These are phyloP conservation scores for Secale cereale DNA, from an alignment of 176 grass and related monocot species.

Conservation along the genomic window DNA sequence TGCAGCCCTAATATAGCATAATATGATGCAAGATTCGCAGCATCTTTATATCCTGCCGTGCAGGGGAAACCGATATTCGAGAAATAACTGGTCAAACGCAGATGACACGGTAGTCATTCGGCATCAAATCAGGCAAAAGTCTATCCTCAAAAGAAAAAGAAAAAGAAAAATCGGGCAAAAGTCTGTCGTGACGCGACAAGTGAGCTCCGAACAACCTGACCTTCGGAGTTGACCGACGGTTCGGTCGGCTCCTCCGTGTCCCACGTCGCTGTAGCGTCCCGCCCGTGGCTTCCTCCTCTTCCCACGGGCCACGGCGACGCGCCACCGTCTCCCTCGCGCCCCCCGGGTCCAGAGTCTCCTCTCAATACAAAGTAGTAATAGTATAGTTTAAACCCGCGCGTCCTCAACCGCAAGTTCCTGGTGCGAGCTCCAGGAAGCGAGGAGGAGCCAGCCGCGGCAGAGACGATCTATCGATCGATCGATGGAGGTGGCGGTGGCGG, in stretches of 20 bases:
- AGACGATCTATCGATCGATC: background rate
- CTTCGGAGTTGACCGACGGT: background rate
- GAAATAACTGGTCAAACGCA: background rate
- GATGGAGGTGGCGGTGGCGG: background rate
- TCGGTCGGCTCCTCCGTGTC: slow-evolving; percentile 1
- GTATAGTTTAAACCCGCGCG: too few species aligned
- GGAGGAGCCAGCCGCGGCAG: background rate
- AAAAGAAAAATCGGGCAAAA: too few species aligned
- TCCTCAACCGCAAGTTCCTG: background rate
- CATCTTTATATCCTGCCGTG: background rate
- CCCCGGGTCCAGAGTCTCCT: background rate
- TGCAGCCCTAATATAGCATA: too few species aligned
- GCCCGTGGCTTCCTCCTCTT: background rate
- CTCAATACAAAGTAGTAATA: background rate
- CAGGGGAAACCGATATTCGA: background rate
- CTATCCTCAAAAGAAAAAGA: too few species aligned
- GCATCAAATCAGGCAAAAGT: background rate
- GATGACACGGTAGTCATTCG: background rate
- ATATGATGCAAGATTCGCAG: background rate
- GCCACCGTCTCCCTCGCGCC: slow-evolving; percentile 7
- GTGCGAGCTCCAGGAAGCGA: background rate
- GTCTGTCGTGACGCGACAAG: background rate
- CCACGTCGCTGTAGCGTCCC: slow-evolving; percentile 12
- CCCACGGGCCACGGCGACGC: background rate
- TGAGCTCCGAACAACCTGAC: background rate